phyloP scores from a whole-genome alignment of 2,329 filamentous ascomycete species.

The Aplosporella prunicola region DNA sequence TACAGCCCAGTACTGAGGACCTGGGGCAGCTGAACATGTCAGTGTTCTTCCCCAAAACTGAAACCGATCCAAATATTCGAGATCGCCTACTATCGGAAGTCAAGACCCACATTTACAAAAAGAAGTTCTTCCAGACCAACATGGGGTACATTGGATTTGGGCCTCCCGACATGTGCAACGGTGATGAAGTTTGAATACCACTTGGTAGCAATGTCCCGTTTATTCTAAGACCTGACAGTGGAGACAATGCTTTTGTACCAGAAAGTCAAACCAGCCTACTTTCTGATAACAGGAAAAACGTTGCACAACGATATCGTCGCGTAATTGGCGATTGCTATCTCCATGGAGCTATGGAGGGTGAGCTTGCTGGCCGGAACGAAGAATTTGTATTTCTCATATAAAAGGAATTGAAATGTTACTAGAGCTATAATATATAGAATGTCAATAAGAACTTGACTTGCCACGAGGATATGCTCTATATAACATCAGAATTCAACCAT shows the following conservation, averaged over 20 bases:
- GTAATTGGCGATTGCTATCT: slow-evolving; percentile 2
- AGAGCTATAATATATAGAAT: too few species aligned
- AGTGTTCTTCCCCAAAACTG: background rate
- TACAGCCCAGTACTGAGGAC: background rate
- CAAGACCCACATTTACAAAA: background rate
- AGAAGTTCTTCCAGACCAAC: background rate
- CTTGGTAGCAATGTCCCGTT: slow-evolving; percentile 1
- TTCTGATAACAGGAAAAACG: background rate
- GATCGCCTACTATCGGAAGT: background rate
- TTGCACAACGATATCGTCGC: background rate
- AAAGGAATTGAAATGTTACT: too few species aligned
- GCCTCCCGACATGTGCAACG: background rate
- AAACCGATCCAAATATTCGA: background rate
- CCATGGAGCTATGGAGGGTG: background rate
- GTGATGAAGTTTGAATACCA: background rate
- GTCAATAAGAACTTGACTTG: too few species aligned
- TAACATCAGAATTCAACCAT: too few species aligned
- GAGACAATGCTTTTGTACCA: too few species aligned
- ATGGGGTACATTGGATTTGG: background rate
- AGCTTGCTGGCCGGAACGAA: background rate
- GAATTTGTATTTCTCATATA: background rate
- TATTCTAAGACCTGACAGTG: background rate
- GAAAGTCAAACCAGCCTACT: background rate
- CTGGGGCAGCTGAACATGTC: background rate
- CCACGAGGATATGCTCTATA: too few species aligned